Conservation (phyloP, 768 basidiomycete genomes). For the Suillus paluster region DNA sequence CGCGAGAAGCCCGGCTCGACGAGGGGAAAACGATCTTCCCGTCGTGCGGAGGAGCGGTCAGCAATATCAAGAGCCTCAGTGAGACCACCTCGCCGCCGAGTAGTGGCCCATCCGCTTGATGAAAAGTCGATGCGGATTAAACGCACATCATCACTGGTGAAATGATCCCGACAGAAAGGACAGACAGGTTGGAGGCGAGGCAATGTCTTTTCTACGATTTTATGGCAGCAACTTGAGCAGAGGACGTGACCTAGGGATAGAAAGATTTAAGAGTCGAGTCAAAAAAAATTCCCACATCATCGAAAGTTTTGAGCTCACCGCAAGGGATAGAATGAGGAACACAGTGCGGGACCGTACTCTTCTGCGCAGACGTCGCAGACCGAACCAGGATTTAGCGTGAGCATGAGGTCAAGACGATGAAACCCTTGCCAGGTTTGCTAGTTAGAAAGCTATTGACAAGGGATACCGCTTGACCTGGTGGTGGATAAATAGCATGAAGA, state of each 20-base stretch:
- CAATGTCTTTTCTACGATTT: conserved; percentile 81
- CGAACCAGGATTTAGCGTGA: conserved; percentile 82
- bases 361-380: conserved; percentile 91
- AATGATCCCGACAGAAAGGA: conserved; percentile 84
- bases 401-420: conserved; percentile 58
- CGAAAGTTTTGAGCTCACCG: conserved; percentile 49
- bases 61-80: conserved; percentile 51
- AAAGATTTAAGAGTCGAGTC: conserved; percentile 10
- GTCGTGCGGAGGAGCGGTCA: conserved; percentile 47
- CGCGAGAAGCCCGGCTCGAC: conserved; percentile 45
- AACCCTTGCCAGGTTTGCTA: conserved; percentile 44
- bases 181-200: conserved; percentile 73
- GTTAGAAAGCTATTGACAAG: conserved; percentile 44
- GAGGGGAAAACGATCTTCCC: conserved; percentile 52
- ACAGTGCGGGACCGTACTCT: conserved; percentile 76
- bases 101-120: conserved; percentile 70
- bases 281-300: conserved; percentile 26
- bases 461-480: conserved; percentile 47
- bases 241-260: conserved; percentile 69
- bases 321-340: conserved; percentile 83
- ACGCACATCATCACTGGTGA: conserved; percentile 67
- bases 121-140: conserved; percentile 81
- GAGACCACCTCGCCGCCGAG: conserved; percentile 55
- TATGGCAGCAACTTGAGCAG: conserved; percentile 76
- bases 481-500: conserved; percentile 54